Conservation (phyloP, 2,329 filamentous ascomycete genomes). For the Massarina eburnea region DNA sequence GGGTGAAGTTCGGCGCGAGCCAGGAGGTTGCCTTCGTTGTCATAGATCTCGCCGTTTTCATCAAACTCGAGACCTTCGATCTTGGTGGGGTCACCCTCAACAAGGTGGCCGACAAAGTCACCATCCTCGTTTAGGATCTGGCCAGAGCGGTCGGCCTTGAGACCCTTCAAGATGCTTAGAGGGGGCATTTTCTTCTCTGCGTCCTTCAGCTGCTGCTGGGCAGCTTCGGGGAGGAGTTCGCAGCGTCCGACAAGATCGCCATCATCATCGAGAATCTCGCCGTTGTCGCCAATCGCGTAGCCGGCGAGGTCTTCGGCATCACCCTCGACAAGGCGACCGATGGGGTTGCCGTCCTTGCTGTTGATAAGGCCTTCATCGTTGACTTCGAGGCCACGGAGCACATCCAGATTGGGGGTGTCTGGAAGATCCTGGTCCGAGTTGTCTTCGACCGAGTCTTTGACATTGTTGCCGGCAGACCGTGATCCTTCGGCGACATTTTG, state of each 20-base stretch:
- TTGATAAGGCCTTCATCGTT: constrained; percentile 57
- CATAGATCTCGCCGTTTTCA: constrained; percentile 57
- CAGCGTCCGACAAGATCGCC: constrained; percentile 58
- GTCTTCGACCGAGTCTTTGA: constrained; percentile 28
- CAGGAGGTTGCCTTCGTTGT: constrained; percentile 56
- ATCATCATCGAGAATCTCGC: constrained; percentile 58
- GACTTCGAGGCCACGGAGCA: constrained; percentile 55
- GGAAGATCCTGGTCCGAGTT: constrained; percentile 36
- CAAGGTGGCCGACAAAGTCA: constrained; percentile 51
- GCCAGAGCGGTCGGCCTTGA: constrained; percentile 50
- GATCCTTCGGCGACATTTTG: constrained; percentile 15
- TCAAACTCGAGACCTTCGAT: constrained; percentile 54
- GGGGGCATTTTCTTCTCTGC: constrained; percentile 45
- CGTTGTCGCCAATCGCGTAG: constrained; percentile 56
- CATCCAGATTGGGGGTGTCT: constrained; percentile 47
- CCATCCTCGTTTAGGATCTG: constrained; percentile 55
- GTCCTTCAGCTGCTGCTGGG: constrained; percentile 45
- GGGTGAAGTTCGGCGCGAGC: constrained; percentile 55
- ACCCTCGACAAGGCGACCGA: constrained; percentile 54
- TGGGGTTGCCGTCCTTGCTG: constrained; percentile 52
- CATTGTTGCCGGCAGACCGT: constrained; percentile 17
- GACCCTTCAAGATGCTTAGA: constrained; percentile 50
- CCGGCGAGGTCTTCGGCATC: constrained; percentile 56
- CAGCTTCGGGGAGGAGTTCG: constrained; percentile 51
- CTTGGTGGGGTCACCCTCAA: constrained; percentile 51